Evolutionary conservation across 2,329 filamentous ascomycete species (phyloP).

Genomic region (Septoria linicola): DNA sequence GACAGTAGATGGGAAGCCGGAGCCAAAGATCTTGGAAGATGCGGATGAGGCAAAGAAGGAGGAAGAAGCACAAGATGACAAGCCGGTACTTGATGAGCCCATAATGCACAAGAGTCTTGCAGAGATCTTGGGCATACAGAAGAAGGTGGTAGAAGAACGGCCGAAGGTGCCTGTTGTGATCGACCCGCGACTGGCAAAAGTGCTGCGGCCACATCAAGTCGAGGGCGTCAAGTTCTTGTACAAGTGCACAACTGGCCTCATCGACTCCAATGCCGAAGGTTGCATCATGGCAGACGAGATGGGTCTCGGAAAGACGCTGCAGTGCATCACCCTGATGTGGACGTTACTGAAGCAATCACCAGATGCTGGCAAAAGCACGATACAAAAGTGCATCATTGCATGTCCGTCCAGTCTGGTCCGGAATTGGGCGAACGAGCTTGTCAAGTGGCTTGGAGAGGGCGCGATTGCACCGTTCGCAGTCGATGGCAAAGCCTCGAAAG

Average conservation of each 20-base stretch:
- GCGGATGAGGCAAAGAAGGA: conserved; percentile 48
- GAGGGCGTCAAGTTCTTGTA: conserved; percentile 99
- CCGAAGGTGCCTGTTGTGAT: conserved; percentile 97
- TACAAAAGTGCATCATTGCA: conserved; percentile 95
- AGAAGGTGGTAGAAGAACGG: conserved; percentile 69
- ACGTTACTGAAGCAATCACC: conserved; percentile 93
- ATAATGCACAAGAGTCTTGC: conserved; percentile 91
- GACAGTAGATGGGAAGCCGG: conserved; percentile 80
- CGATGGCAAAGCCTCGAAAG: conserved; percentile 93
- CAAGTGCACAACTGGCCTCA: conserved; percentile 87
- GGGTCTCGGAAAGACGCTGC: conserved; percentile 94
- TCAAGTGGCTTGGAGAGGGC: conserved; percentile 93
- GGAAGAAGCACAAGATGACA: conserved; percentile 46
- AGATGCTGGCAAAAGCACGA: conserved; percentile 87
- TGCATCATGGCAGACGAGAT: conserved; percentile 99
- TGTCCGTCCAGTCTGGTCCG: conserved; percentile 94
- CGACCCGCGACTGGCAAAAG: conserved; percentile 83
- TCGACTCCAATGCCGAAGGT: conserved; percentile 88
- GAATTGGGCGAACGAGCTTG: conserved; percentile 96
- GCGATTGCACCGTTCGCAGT: conserved; percentile 92
- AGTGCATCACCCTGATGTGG: conserved; percentile 97
- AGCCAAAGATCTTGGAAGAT: conserved; percentile 51
- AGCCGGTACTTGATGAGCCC: conserved; percentile 65
- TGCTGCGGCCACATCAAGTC: conserved; percentile 92
- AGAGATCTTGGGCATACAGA: conserved; percentile 92